A percentile compares a stretch with the other conserved stretches of the same genome.
Evolutionary conservation across 2,329 filamentous ascomycete species (phyloP).

Genomic region (Penicillium sp.): DNA sequence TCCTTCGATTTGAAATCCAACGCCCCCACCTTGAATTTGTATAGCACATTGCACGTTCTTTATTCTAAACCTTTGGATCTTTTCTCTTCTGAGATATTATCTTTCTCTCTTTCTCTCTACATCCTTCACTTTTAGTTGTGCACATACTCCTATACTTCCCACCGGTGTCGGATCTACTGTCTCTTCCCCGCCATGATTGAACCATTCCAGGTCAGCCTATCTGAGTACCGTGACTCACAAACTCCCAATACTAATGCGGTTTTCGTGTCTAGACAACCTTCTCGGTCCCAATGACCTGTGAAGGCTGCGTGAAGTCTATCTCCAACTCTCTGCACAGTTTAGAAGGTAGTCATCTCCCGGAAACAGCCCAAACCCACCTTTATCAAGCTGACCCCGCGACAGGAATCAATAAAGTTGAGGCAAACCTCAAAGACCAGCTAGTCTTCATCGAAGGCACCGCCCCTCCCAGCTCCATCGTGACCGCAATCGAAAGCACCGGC

Average conservation of each 20-base stretch:
- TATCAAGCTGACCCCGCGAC: not conserved
- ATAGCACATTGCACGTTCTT: not conserved
- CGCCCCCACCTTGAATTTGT: slow-evolving; percentile 18
- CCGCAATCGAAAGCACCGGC: slow-evolving; percentile 84
- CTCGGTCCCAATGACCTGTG: slow-evolving; percentile 89
- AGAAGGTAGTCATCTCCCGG: slow-evolving; percentile 50
- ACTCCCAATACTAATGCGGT: slow-evolving; percentile 19
- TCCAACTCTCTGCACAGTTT: slow-evolving; percentile 75
- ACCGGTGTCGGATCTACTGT: slow-evolving; percentile 13
- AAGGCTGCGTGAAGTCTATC: slow-evolving; percentile 83
- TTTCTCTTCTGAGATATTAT: not conserved
- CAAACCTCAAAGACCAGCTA: slow-evolving; percentile 77
- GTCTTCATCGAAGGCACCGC: slow-evolving; percentile 84
- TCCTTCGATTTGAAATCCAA: slow-evolving; percentile 38
- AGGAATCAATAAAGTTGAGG: slow-evolving; percentile 82
- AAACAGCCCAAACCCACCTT: not conserved
- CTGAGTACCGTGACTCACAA: not conserved
- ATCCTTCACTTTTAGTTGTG: not conserved
- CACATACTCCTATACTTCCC: not conserved
- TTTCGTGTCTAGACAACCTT: slow-evolving; percentile 72
- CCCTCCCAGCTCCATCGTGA: slow-evolving; percentile 83
- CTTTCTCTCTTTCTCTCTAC: not conserved
- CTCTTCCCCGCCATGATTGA: slow-evolving; percentile 41
- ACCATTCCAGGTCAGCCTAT: slow-evolving; percentile 46
- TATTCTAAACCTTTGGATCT: not conserved